These are phyloP conservation scores for Melampsora larici-populina DNA, from an alignment of 1,284 basidiomycete species.

Conservation along the genomic window DNA sequence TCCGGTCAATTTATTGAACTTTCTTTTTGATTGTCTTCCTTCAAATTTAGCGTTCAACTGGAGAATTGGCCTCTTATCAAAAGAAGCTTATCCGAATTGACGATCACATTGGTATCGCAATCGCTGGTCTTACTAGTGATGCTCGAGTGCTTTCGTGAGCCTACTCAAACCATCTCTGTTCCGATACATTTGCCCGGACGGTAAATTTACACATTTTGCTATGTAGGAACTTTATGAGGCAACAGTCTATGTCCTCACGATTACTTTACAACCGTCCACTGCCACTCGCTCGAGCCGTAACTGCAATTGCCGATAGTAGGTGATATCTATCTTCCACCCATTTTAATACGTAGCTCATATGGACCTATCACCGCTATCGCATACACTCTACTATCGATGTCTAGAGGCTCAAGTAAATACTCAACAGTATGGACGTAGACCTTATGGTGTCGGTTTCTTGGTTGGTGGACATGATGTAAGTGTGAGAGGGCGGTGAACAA, in stretches of 20 bases:
- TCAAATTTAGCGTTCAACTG: slow-evolving; percentile 77
- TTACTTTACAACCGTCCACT: slow-evolving; percentile 94
- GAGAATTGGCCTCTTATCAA: slow-evolving; percentile 96
- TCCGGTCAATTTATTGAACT: slow-evolving; percentile 4
- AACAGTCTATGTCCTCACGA: slow-evolving; percentile 90
- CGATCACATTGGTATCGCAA: slow-evolving; percentile 97
- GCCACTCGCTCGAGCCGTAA: slow-evolving; percentile 87
- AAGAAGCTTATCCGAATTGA: slow-evolving; percentile 99
- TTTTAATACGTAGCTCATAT: not conserved
- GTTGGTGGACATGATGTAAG: slow-evolving; percentile 84
- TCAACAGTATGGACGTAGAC: slow-evolving; percentile 93
- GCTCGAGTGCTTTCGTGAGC: slow-evolving; percentile 87
- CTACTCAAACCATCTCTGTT: slow-evolving; percentile 42
- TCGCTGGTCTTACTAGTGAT: slow-evolving; percentile 95
- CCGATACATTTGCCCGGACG: not conserved
- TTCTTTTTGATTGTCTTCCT: not conserved
- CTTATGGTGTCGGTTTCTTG: slow-evolving; percentile 98
- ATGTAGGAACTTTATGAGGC: slow-evolving; percentile 93
- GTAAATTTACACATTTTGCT: not conserved
- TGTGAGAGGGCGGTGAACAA: not conserved
- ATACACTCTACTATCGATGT: not conserved
- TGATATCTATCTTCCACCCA: slow-evolving; percentile 17
- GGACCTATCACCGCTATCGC: not conserved
- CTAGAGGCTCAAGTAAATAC: slow-evolving; percentile 97
- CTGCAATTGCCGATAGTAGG: slow-evolving; percentile 87